Evolutionary conservation across 371 early-diverging fungal species (phyloP), one percentile per base, ranked within the genome.

Genomic region (Mucor mucedo): DNA sequence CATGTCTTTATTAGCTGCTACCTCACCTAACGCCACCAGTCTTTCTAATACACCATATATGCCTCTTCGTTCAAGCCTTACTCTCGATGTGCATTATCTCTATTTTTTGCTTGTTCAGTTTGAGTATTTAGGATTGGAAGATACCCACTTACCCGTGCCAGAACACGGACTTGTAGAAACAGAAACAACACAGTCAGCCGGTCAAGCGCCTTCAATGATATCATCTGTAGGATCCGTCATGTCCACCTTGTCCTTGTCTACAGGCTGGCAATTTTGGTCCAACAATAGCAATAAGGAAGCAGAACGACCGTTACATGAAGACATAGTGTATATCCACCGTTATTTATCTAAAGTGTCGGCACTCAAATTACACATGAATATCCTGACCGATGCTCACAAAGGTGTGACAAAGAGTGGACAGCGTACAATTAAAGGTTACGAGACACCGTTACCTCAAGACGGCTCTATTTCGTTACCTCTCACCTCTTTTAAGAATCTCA

Each of bases 201-300:
- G 72, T 5, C 75, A 72, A 49, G 76, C 81, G 13, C 76, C 75
- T 29, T 87, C 87, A 7, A 80, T 87, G 55, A 30, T 50, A 4
- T 85, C 85, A 0, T 86, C 88, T 1, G 79, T 84, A 2, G 83
- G 86, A 21, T 81, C 81, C 2, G 72, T 73, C 42, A 78, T 85
- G 62, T 88, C 88, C 2, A 85, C 85, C 1, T 56, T 88, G 14
- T 87, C 88, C 0, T 60, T 88, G 1, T 76, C 83, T n/a, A 81
- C 85, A 1, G 85, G 86, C 5, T 88, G 89, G 89, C 82, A 83
- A 45, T 76, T 83, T 38, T 88, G 89, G 89, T 76, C 73, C n/a
- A 33, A 30, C 6, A 48, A 59, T 28, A 62, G 65, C n/a, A 60
- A 66, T 4, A 52, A 48, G 33, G 63, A 67, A 16, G 62, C 64